Conservation (phyloP, 1,284 basidiomycete species). For the Leccinum pachyderme region DNA sequence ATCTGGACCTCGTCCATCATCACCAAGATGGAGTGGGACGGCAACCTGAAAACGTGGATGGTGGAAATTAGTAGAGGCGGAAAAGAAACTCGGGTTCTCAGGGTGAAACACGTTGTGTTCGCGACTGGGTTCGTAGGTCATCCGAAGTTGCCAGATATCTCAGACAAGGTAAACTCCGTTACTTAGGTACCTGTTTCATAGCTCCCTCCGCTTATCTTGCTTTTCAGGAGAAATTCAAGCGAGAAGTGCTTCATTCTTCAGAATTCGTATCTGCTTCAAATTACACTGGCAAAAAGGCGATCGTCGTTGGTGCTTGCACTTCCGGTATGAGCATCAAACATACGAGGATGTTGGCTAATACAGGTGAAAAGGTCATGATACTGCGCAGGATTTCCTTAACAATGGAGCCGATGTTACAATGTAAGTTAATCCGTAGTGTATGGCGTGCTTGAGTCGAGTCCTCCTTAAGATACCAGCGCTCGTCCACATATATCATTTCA, state of each 20-base stretch:
- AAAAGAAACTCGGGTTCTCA: conserved; percentile 27
- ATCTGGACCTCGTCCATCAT: conserved; percentile 52
- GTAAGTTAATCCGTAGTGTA: conserved; percentile 7
- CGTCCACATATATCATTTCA: conserved; percentile 30
- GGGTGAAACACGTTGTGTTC: conserved; percentile 38
- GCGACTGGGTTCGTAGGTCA: conserved; percentile 41
- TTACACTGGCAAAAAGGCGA: conserved; percentile 42
- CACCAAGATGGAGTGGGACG: conserved; percentile 37
- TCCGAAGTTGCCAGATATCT: conserved; percentile 33
- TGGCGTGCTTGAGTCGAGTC: not conserved
- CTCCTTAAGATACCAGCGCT: conserved; percentile 29
- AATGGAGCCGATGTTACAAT: conserved; percentile 28
- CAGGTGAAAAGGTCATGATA: conserved; percentile 21
- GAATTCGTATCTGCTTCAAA: conserved; percentile 36
- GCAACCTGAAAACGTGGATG: conserved; percentile 36
- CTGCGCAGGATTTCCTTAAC: conserved; percentile 30
- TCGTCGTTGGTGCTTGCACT: conserved; percentile 45
- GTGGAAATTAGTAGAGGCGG: conserved; percentile 32
- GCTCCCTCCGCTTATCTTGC: not conserved
- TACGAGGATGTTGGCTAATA: conserved; percentile 2
- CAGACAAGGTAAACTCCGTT: conserved; percentile 15
- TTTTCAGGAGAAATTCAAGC: conserved; percentile 25
- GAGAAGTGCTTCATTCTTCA: conserved; percentile 38
- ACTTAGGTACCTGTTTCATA: not conserved
- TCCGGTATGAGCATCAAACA: conserved; percentile 25